These are phyloP conservation scores for Artemisia argyi DNA, from an alignment of 129 eudicot species.

Conservation along the genomic window DNA sequence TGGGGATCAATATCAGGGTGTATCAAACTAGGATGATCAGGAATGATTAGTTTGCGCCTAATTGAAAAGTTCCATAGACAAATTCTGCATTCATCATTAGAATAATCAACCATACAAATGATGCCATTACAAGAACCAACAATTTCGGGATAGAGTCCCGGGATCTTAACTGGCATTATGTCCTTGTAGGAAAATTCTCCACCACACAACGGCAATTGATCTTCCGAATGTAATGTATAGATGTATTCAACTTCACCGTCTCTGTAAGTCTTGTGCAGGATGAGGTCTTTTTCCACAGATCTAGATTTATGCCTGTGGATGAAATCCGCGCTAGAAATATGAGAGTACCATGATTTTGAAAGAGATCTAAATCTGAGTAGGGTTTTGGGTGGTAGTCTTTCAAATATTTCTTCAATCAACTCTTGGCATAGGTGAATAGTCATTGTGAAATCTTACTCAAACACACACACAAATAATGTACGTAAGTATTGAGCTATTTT, in stretches of 20 bases:
- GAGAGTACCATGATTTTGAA: neutral
- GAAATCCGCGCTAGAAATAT: neutral
- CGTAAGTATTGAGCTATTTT: no score
- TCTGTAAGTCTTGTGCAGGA: neutral
- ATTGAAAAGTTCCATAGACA: conserved; percentile 4
- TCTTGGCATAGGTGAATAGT: no score
- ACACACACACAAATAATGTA: no score
- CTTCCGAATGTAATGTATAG: neutral
- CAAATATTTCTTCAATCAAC: neutral
- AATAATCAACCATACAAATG: neutral
- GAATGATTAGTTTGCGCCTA: neutral
- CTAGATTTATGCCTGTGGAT: neutral
- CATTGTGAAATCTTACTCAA: no score
- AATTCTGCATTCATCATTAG: neutral
- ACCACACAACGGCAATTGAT: neutral
- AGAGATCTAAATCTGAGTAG: neutral
- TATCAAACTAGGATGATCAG: neutral
- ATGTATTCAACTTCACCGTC: neutral
- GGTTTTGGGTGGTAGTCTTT: neutral
- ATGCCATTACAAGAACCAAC: conserved; percentile 5
- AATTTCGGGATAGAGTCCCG: neutral
- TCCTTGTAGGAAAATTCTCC: neutral
- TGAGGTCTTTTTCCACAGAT: neutral
- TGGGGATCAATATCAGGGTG: neutral
- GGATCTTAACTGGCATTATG: neutral